These are phyloP conservation scores for Hypomontagnella monticulosa DNA, from an alignment of 495 filamentous ascomycete species.

Conservation along the genomic window DNA sequence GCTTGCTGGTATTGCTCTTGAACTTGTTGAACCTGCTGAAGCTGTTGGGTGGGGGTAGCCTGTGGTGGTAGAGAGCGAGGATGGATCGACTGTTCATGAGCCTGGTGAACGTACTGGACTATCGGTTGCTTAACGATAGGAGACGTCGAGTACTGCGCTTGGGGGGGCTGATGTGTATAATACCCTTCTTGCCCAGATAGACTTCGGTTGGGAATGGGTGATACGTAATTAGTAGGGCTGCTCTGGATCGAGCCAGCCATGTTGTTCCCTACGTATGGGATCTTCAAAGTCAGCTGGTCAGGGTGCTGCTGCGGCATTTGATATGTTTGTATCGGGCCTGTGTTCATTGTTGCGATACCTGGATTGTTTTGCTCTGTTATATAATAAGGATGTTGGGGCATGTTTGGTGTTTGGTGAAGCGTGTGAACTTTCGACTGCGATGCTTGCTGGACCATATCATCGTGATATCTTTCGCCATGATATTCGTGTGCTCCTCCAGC, in stretches of 20 bases:
- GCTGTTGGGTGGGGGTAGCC: conserved; percentile 21
- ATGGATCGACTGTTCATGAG: conserved; percentile 33
- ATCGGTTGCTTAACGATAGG: conserved; percentile 50
- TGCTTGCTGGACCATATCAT: conserved; percentile 44
- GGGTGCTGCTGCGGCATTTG: conserved; percentile 56
- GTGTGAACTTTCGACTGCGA: conserved; percentile 48
- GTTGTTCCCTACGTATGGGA: conserved; percentile 51
- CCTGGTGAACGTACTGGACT: conserved; percentile 44
- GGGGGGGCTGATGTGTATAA: conserved; percentile 57
- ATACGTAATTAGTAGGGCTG: conserved; percentile 63
- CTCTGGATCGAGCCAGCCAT: conserved; percentile 53
- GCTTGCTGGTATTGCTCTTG: not conserved
- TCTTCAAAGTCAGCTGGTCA: conserved; percentile 55
- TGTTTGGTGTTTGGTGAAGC: conserved; percentile 51
- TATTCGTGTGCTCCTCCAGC: conserved; percentile 52
- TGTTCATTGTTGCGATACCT: conserved; percentile 63
- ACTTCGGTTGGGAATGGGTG: conserved; percentile 54
- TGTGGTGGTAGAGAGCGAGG: conserved; percentile 45
- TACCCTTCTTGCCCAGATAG: conserved; percentile 57
- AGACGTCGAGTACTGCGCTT: conserved; percentile 52
- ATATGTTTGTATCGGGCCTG: conserved; percentile 54
- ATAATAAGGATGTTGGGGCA: conserved; percentile 58
- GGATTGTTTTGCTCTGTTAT: conserved; percentile 62
- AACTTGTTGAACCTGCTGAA: conserved; percentile 22
- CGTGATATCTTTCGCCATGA: conserved; percentile 47